Base-by-base conservation (phyloP, 2,329 filamentous ascomycete species). In the Ophiostoma pallidulum region DNA sequence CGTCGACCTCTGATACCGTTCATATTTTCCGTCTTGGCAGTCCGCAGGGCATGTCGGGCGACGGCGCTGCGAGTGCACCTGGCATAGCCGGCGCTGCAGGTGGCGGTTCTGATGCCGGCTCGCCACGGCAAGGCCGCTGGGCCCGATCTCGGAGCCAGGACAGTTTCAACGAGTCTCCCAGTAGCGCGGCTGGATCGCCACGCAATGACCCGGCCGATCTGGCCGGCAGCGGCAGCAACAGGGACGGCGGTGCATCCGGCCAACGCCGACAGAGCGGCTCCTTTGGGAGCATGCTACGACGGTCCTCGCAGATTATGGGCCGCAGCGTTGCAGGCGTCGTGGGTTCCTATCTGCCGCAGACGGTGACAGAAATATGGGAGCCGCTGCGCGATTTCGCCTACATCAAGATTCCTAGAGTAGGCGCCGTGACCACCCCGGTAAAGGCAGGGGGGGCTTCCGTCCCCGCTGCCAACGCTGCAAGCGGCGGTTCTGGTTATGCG, bases 341-440 rank as follows among this genome's bases (percentile, higher is more conserved):
- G 28, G 90, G 90, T 4, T 89, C 87, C 0, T 98, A 98, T 62
- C 72, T 98, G 2, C 92, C 92, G 0, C 86, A 86, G 59, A 91
- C 90, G 2, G 89, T 98, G 4, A 91, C 91, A 1, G 91, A 97
- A 66, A 96, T 97, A 75, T 97, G 90, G 90, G 92, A 98, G 59
- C 92, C 92, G 0, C 72, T 84, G 51, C 79, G 92, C 47, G 92
- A 98, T 65, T 98, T 98, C 67, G 92, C 92, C 1, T 97, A 87
- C 74, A 90, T 97, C 60, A 94, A 92, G 63, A 78, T 98, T 41
- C 91, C 91, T 13, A 87, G 84, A 60, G 58, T 59, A 49, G 53
- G 66, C 3, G 53, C 66, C 13, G 13, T 18, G 5, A 20, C 38
- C 4, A 39, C 43, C 12, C 55, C 59, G 2, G 56, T 58, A 16